Percentiles rank a stretch among this genome's conserved stretches.
phyloP scores from a whole-genome alignment of 371 early-diverging fungal species.

The Neoconidiobolus thromboides region DNA sequence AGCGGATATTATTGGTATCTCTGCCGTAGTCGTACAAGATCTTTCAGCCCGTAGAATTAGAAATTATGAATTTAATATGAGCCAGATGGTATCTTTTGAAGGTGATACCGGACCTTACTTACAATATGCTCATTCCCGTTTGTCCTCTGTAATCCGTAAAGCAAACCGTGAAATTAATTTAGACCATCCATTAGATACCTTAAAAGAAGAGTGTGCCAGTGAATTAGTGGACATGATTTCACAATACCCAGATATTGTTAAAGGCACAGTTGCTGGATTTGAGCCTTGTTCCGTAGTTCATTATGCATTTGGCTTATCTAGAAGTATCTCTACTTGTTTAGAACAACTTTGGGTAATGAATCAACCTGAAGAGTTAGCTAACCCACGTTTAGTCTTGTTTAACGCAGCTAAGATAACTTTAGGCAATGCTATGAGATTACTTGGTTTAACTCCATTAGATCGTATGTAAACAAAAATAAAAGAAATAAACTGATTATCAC shows the following conservation, averaged over 20 bases:
- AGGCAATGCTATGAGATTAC: conserved; percentile 50
- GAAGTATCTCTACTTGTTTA: conserved; percentile 64
- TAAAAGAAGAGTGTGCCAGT: conserved; percentile 51
- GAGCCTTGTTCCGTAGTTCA: conserved; percentile 92
- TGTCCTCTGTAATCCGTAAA: conserved; percentile 85
- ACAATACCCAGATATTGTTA: conserved; percentile 82
- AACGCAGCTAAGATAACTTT: conserved; percentile 51
- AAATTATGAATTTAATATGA: conserved; percentile 95
- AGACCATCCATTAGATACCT: conserved; percentile 22
- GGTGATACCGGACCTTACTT: conserved; percentile 99
- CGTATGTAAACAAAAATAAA: conserved; percentile 43
- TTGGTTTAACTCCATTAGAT: conserved; percentile 69
- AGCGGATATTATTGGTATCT: conserved; percentile 63
- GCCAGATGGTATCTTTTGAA: conserved; percentile 90
- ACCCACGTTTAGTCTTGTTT: conserved; percentile 60
- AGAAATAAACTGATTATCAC: too few species aligned
- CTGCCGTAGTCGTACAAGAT: conserved; percentile 93
- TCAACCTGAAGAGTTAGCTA: conserved; percentile 57
- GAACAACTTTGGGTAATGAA: conserved; percentile 72
- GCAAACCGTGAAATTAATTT: conserved; percentile 18
- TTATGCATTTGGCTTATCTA: conserved; percentile 77
- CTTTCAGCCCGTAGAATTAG: conserved; percentile 88
- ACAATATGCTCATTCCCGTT: conserved; percentile 94
- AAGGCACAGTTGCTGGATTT: conserved; percentile 28
- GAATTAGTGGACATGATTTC: conserved; percentile 66